Percentiles rank a stretch among this genome's conserved stretches.
Evolutionary conservation across 805 yeast genomes (phyloP).

Genomic region (Suhomyces xylopsoci): DNA sequence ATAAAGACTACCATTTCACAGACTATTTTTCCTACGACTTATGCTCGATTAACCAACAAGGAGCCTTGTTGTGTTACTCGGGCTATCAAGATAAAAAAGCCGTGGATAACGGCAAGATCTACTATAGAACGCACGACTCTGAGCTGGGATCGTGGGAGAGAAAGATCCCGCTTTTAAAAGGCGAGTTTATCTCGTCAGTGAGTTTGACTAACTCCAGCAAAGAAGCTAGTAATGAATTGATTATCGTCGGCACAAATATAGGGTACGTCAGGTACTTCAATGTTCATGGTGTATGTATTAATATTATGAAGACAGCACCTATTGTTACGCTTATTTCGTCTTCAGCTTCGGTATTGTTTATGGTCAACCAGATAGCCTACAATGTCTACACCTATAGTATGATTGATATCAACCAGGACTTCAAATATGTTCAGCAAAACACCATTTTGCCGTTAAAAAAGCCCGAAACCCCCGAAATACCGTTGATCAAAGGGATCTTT

Average conservation of each 20-base stretch:
- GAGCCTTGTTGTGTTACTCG: slow-evolving; percentile 55
- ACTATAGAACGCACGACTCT: slow-evolving; percentile 68
- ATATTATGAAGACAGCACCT: slow-evolving; percentile 68
- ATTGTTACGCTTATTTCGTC: slow-evolving; percentile 70
- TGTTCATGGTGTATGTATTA: slow-evolving; percentile 67
- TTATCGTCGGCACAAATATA: slow-evolving; percentile 66
- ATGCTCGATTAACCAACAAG: slow-evolving; percentile 67
- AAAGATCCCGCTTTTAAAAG: slow-evolving; percentile 46
- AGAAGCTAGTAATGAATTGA: slow-evolving; percentile 34
- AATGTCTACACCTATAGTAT: slow-evolving; percentile 45
- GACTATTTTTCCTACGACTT: slow-evolving; percentile 71
- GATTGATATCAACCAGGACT: slow-evolving; percentile 44
- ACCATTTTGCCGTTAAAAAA: slow-evolving; percentile 33
- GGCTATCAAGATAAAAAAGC: slow-evolving; percentile 19
- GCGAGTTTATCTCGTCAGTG: slow-evolving; percentile 66
- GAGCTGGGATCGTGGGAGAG: slow-evolving; percentile 70
- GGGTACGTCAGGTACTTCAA: slow-evolving; percentile 77
- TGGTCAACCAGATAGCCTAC: slow-evolving; percentile 42
- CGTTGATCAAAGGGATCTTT: slow-evolving; percentile 64
- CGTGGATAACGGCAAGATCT: slow-evolving; percentile 42
- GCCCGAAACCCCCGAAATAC: slow-evolving; percentile 20
- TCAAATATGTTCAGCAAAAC: slow-evolving; percentile 38
- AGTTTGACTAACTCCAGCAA: slow-evolving; percentile 40
- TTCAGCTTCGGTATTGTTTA: slow-evolving; percentile 49
- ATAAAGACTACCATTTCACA: slow-evolving; percentile 80